Evolutionary conservation across 2,329 filamentous ascomycete species (phyloP), one percentile per base, ranked within the genome.

Genomic region (Coniochaeta pulveracea): DNA sequence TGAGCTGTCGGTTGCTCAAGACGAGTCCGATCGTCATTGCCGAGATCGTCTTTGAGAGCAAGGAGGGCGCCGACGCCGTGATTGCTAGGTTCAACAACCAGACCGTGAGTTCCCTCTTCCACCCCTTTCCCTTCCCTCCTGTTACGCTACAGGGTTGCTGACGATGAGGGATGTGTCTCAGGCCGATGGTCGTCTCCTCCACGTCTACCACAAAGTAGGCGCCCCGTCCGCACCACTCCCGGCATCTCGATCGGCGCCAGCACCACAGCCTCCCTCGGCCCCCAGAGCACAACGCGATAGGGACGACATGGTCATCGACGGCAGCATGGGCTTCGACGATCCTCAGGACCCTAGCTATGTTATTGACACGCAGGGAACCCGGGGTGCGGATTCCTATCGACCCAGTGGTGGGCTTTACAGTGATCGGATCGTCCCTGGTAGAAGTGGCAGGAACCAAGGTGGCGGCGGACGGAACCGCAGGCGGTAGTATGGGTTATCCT

Each of bases 81-180:
- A 80, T 89, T 47, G 64, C 71, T 37, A 82, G 69, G 3, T 89
- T 89, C 55, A 79, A 91, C 56, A 76, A 81, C 51, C 78, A 85
- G 60, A 85, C 75, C 50, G 82, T 84, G 52, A 44, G 75, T 56
- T 34, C 5, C 24, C 7, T 23, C 29, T 16, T 18, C 8, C 15
- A 9, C 19, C 12, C 16, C 19, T n/a, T 9, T 26, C 10, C 14
- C 26, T 29, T 18, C 7, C 19, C 6, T 6, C 8, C 6, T n/a
- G 6, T 6, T 6, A 14, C 5, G 24, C 11, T n/a, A 26, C 5
- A 26, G n/a, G 21, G 24, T n/a, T n/a, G n/a, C 24, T 26, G 15
- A 26, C 24, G 11, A n/a, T 6, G 11, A 6, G 6, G 11, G 11
- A 26, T 14, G 5, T 6, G 15, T 9, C 12, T 12, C 29, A 51